Evolutionary conservation across 2,329 filamentous ascomycete genomes (phyloP), one percentile per base, ranked within the genome.

Genomic region (Aspergillus oerlinghausenensis): DNA sequence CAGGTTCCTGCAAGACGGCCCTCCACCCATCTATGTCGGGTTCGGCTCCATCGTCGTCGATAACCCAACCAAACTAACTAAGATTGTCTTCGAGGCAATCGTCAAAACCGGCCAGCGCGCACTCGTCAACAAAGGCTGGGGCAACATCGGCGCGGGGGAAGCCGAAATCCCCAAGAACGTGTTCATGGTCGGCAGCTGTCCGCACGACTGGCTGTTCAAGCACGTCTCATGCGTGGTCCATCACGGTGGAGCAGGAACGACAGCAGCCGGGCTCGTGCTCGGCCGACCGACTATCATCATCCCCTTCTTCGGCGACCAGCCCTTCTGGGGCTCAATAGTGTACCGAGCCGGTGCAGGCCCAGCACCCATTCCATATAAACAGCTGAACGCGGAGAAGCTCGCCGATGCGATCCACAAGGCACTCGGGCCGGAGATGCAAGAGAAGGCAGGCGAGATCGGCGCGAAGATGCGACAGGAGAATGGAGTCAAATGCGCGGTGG

Each of bases 191-290:
- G 90, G 89, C 10, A 94, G 93, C 66, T 86, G 87, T 48, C 91
- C 91, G 1, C 92, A 96, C 60, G 92, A 96, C 73, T 96, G 91
- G 91, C 76, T 96, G 0, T 96, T 96, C 72, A 81, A 90, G 61
- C 86, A 82, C 40, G 90, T 95, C 1, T 88, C 89, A 0, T 87
- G 85, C 47, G 91, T 96, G 1, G 88, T 94, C 4, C 92, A 96
- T 67, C 91, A 96, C 61, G 92, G 91, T 23, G 91, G 92, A 56
- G 91, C 91, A 8, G 91, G 91, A 19, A 96, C 91, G 2, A 95
- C 90, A 1, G 90, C 91, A 1, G 89, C 90, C 0, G 91, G 91
- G n/a, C 89, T 96, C 59, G 84, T 88, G 19, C 84, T 86, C 1
- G 91, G 90, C 25, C 86, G 86, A 54, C 91, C 91, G 1, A 96